phyloP scores from a whole-genome alignment of 208 protist genomes.

The Strigomonas culicis region DNA sequence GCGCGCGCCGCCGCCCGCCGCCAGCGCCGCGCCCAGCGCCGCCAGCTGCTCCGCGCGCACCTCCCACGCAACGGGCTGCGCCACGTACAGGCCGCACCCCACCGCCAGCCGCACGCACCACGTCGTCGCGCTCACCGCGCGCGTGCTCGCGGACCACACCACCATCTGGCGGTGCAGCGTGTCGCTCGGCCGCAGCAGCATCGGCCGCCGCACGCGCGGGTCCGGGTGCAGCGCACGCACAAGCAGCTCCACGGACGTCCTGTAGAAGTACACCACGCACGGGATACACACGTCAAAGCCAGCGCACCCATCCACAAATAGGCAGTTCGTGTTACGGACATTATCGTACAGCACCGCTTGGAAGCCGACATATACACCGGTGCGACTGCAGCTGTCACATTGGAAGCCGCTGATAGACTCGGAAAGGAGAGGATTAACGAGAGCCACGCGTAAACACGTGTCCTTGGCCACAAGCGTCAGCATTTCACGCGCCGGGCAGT shows the following conservation, averaged over 20 bases:
- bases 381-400: slow-evolving; percentile 4
- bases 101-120: slow-evolving; percentile 1
- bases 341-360: slow-evolving; percentile 2
- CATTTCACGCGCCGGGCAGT: neutral
- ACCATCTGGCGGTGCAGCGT: neutral
- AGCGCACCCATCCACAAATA: slow-evolving; percentile 4
- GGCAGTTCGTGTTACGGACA: neutral
- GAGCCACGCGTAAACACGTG: neutral
- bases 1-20: slow-evolving; percentile 2
- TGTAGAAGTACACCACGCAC: slow-evolving; percentile 7
- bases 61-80: slow-evolving; percentile 32
- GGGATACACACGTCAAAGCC: neutral
- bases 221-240: neutral
- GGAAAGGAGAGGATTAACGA: neutral
- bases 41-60: slow-evolving; percentile 15
- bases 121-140: neutral
- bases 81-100: neutral
- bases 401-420: slow-evolving; percentile 1
- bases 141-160: neutral
- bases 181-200: neutral
- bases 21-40: slow-evolving; percentile 13
- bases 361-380: neutral
- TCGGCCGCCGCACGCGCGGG: neutral
- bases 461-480: slow-evolving; percentile 2
- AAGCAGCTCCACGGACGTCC: neutral